phyloP scores from a whole-genome alignment of 2,329 filamentous ascomycete species.

The Neofusicoccum sp. region DNA sequence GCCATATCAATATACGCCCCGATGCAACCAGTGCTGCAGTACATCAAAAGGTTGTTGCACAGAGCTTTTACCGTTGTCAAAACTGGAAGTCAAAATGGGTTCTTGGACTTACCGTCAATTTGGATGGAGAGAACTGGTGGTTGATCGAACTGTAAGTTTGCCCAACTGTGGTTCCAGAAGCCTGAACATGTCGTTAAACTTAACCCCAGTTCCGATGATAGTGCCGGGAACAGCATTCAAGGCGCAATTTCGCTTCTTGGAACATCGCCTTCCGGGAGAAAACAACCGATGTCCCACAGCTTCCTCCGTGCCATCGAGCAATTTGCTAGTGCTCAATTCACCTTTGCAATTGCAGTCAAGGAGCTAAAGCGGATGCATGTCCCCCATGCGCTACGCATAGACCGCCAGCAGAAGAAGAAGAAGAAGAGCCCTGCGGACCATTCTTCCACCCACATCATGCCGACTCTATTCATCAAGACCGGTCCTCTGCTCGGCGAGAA shows the following conservation, averaged over 20 bases:
- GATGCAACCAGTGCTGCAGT: constrained; percentile 29
- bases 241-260: constrained; percentile 1
- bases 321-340: constrained; percentile 37
- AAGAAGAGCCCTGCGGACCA: neutral
- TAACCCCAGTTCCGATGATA: constrained; percentile 29
- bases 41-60: constrained; percentile 58
- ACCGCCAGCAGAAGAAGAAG: constrained; percentile 2
- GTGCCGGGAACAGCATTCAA: constrained; percentile 19
- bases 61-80: constrained; percentile 66
- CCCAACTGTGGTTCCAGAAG: neutral
- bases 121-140: constrained; percentile 39
- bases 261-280: constrained; percentile 23
- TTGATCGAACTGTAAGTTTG: constrained; percentile 28
- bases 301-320: constrained; percentile 37
- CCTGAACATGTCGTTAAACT: constrained; percentile 22
- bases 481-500: constrained; percentile 1
- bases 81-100: constrained; percentile 75
- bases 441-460: neutral
- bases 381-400: constrained; percentile 2
- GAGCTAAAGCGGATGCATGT: constrained; percentile 7
- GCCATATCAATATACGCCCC: constrained; percentile 42
- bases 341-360: constrained; percentile 22
- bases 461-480: constrained; percentile 11
- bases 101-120: constrained; percentile 55
- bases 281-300: constrained; percentile 26